Percentiles rank a stretch among this genome's conserved stretches.
These are phyloP conservation scores for Candida endomychidarum DNA, from an alignment of 805 yeast species.

Conservation along the genomic window DNA sequence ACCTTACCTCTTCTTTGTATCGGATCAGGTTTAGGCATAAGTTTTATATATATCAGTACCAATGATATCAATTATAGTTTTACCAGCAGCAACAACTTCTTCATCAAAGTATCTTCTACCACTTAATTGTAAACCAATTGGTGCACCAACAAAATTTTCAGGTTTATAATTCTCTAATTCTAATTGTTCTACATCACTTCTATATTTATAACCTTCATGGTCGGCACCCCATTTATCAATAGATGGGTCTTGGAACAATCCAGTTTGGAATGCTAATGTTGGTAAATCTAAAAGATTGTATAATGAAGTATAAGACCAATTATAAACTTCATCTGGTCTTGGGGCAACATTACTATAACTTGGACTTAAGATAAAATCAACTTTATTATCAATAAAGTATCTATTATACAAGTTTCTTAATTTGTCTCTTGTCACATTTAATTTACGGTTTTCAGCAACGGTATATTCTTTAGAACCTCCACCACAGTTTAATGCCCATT, in stretches of 20 bases:
- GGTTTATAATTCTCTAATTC: constrained; percentile 50
- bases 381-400: constrained; percentile 50
- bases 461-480: constrained; percentile 50
- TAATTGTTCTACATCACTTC: constrained; percentile 48
- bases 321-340: constrained; percentile 56
- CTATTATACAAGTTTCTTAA: constrained; percentile 58
- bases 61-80: constrained; percentile 38
- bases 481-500: constrained; percentile 60
- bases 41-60: constrained; percentile 23
- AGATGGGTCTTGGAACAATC: constrained; percentile 55
- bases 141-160: constrained; percentile 50
- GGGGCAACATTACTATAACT: constrained; percentile 74
- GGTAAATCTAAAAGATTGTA: constrained; percentile 76
- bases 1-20: no score
- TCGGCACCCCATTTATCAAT: constrained; percentile 48
- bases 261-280: constrained; percentile 61
- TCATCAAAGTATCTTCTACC: constrained; percentile 59
- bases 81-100: constrained; percentile 52
- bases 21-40: not conserved
- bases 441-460: constrained; percentile 53
- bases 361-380: constrained; percentile 70
- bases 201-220: constrained; percentile 33
- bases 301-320: constrained; percentile 80
- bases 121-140: constrained; percentile 52
- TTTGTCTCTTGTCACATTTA: constrained; percentile 55